Base-by-base conservation (phyloP, 768 basidiomycete species). In the Boletus bicolor region DNA sequence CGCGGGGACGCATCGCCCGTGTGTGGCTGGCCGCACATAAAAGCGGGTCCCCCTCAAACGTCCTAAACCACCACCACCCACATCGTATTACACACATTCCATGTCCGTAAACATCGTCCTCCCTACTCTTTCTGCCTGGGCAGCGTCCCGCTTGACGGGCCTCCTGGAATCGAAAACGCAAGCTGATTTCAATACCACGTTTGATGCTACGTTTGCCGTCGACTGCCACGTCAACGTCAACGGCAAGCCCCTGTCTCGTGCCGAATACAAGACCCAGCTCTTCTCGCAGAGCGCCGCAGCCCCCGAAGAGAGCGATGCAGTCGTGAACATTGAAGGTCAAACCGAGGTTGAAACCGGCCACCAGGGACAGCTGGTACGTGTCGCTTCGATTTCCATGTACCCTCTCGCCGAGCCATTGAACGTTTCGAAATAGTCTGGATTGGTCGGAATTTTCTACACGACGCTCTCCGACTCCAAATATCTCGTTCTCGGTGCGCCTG, bases 61-160 rank as follows among this genome's bases (percentile, higher is more conserved):
- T 7, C 5, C 0, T 21, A 14, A n/a, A 36, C 17, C 24, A 35
- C 8, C 35, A 34, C 32, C 38, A 30, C 28, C 7, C 5, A 14
- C 43, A 32, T 4, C 32, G 24, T 4, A 32, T 28, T 14, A 14
- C n/a, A 41, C 15, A 41, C 38, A 24, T 12, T 7, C 28, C 53
- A 73, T 72, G 71, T 55, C 68, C 32, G 53, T 55, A 7, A 63
- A 64, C 35, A 65, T 74, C 56, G 70, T 74, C 50, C 72, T 76
- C 47, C 78, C 76, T 7, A 58, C 71, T 3, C 79, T 81, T 57
- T 69, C 72, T 26, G 63, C 65, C 41, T 81, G 77, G 76, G 73
- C 76, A 14, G 57, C 79, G 58, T 63, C 68, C 49, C 76, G 64
- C 59, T 47, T 82, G 51, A 65, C 66, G 4, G 59, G 73, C 26